phyloP scores from a whole-genome alignment of 2,329 filamentous ascomycete species.

The Sphaceloma murrayae region DNA sequence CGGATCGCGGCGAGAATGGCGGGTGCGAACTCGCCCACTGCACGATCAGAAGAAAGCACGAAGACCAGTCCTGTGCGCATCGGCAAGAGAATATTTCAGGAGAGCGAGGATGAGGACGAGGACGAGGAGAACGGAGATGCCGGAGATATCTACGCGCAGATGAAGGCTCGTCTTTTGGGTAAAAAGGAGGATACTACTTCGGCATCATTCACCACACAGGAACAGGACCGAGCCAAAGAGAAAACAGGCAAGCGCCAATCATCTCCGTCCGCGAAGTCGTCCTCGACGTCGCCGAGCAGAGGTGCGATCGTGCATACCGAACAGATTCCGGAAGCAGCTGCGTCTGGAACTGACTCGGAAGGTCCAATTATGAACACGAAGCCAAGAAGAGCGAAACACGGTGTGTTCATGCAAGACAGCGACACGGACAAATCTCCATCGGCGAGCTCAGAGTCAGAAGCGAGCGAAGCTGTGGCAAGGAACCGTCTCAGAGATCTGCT shows the following conservation, averaged over 20 bases:
- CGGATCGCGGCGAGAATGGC: constrained; percentile 4
- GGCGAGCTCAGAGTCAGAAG: constrained; percentile 21
- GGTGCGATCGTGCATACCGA: no score
- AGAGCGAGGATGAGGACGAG: constrained; percentile 10
- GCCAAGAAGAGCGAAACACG: background rate
- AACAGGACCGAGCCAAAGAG: background rate
- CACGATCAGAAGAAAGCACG: background rate
- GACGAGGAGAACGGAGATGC: background rate
- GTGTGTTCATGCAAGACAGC: constrained; percentile 1
- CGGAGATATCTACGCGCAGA: constrained; percentile 10
- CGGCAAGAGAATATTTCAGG: constrained; percentile 9
- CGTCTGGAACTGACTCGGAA: constrained; percentile 7
- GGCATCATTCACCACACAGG: no score
- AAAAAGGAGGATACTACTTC: background rate
- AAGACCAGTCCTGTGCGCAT: background rate
- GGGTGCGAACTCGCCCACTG: background rate
- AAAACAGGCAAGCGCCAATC: background rate
- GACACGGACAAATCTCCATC: constrained; percentile 1
- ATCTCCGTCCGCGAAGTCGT: no score
- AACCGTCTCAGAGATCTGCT: constrained; percentile 60
- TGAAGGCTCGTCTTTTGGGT: constrained; percentile 7
- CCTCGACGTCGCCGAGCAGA: background rate
- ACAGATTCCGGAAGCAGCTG: no score
- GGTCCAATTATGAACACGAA: constrained; percentile 3
- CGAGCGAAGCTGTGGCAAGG: constrained; percentile 29